phyloP scores from a whole-genome alignment of 2,329 filamentous ascomycete species.

The Penicillium capsulatum region DNA sequence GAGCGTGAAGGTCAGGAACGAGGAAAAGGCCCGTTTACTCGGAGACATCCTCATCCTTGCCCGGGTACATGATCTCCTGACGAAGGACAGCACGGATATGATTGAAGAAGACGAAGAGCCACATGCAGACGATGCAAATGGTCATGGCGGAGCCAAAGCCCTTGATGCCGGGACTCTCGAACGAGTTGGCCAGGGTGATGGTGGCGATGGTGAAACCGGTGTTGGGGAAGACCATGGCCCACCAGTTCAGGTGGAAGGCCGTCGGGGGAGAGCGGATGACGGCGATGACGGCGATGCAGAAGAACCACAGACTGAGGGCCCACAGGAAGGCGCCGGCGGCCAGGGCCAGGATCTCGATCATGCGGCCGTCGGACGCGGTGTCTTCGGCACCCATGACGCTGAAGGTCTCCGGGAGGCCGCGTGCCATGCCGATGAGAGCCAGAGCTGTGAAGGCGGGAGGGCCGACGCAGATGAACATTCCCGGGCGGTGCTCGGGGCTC shows the following conservation, averaged over 20 bases:
- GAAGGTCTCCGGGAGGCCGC: constrained; percentile 48
- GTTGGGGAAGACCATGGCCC: constrained; percentile 64
- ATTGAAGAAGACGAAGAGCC: constrained; percentile 50
- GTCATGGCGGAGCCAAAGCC: constrained; percentile 56
- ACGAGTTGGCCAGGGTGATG: constrained; percentile 53
- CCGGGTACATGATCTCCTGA: constrained; percentile 55
- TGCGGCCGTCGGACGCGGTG: constrained; percentile 27
- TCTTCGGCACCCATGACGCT: constrained; percentile 41
- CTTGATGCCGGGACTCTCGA: constrained; percentile 52
- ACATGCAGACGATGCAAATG: constrained; percentile 52
- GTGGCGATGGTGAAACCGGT: constrained; percentile 59
- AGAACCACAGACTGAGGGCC: constrained; percentile 59
- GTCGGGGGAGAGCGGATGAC: constrained; percentile 44
- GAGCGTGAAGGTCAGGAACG: no score
- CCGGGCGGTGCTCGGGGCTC: constrained; percentile 60
- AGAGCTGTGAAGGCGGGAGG: constrained; percentile 68
- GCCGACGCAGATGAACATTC: constrained; percentile 72
- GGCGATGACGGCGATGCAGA: constrained; percentile 49
- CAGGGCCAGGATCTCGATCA: constrained; percentile 48
- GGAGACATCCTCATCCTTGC: constrained; percentile 60
- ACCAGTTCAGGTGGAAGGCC: constrained; percentile 54
- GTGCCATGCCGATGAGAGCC: constrained; percentile 65
- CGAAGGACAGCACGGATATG: constrained; percentile 50
- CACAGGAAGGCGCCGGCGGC: constrained; percentile 57
- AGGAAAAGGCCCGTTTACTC: no score